Evolutionary conservation across 352 stramenopile genomes (phyloP), one percentile per base, ranked within the genome.

Genomic region (Lagenidium giganteum): DNA sequence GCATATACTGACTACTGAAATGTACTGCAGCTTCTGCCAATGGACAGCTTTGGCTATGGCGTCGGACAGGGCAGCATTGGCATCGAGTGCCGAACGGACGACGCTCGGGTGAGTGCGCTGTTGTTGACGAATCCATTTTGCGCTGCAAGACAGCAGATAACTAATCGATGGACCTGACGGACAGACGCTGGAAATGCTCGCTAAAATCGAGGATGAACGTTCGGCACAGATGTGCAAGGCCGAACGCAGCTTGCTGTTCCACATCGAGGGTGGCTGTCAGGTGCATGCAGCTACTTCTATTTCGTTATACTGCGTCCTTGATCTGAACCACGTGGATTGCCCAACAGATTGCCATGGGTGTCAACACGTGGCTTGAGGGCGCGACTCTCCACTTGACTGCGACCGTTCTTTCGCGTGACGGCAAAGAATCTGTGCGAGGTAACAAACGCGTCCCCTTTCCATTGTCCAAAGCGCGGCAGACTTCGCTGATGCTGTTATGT

Each of bases 51-150:
- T 43, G 71, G 76, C 16, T 91, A 88, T 32, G 80, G 83, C 16
- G 83, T 95, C 17, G 76, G 83, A 3, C 81, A 95, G 58, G 83
- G 81, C 34, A 91, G 81, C 39, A 90, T 95, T 40, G 83, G 81
- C 28, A 80, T 95, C 8, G 80, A 95, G 44, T 92, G 79, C 47
- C 76, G 83, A 18, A 58, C 49, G 1, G 71, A 87, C 25, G 79
- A 92, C 44, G 66, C 68, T 85, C 49, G 14, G 34, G 9, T 40
- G 18, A 37, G 37, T n/a, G 14, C 16, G 8, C 20, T 38, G 22
- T 37, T 38, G 6, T 48, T 47, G 8, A 41, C 16, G 25, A 48
- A 8, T 13, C 4, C 14, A 34, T 38, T 8, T 8, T 27, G n/a
- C 34, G 9, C n/a, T n/a, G n/a, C n/a, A n/a, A n/a, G n/a, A n/a